Base-by-base conservation (phyloP, 2,329 filamentous ascomycete species). In the Cryphonectria carpinicola region DNA sequence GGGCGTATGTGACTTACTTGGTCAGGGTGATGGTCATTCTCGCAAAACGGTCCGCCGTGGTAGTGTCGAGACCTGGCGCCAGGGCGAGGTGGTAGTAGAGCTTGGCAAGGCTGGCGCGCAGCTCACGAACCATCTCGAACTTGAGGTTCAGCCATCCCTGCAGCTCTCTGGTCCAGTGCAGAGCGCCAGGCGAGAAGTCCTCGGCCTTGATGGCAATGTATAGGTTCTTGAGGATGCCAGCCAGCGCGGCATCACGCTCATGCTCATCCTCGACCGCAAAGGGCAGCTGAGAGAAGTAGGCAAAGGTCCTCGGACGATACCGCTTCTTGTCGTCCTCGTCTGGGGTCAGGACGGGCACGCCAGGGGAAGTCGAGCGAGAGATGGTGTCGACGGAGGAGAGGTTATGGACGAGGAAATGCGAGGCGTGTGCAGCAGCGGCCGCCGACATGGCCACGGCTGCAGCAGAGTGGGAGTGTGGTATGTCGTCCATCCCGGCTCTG, bases 161-260 rank as follows among this genome's bases (percentile, higher is more conserved):
- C 64, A 99, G 90, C 87, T 99, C 96, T 75, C 95, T 90, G 22
- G 96, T 98, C 96, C 96, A 99, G 82, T 99, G 95, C 72, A 97
- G 86, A 39, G 95, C 96, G 46, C 96, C 96, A 0, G 95, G 93
- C 35, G 92, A 91, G 81, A 98, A 98, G 81, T 99, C 96, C 74
- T 97, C 94, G 4, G 96, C 92, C 79, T 94, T 92, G 74, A 99
- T 87, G 70, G 95, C 89, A 76, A 98, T 93, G 80, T 97, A 98
- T 41, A 99, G 90, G 78, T 97, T 93, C 80, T 95, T 96, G 75
- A 98, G 86, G 76, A 98, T 98, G 79, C 94, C 93, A 62, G 92
- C 87, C 63, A 99, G 85, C 73, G 95, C 94, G 66, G 86, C 87
- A 79, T 97, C 91, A 74, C 95, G 89, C 81, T 94, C 88, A 46